These are phyloP conservation scores for Trichoderma atroviride DNA, from an alignment of 2,329 filamentous ascomycete genomes.

Conservation along the genomic window DNA sequence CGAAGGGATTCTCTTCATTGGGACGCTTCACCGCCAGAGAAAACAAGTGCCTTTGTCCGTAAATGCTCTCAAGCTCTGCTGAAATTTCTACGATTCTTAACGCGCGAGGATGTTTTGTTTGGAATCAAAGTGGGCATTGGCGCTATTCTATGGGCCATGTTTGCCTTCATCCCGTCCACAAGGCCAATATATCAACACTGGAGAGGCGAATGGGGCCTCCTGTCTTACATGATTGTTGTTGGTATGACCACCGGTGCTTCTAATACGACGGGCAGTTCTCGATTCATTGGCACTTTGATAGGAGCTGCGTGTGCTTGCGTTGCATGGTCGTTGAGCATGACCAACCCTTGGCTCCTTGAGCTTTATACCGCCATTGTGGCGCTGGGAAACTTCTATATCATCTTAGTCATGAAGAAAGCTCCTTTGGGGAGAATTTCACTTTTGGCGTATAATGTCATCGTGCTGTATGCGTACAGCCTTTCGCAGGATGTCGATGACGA, in stretches of 20 bases:
- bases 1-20: slow-evolving; percentile 59
- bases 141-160: slow-evolving; percentile 83
- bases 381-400: slow-evolving; percentile 85
- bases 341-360: slow-evolving; percentile 74
- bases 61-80: slow-evolving; percentile 51
- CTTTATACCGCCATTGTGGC: slow-evolving; percentile 81
- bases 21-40: slow-evolving; percentile 56
- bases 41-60: slow-evolving; percentile 49
- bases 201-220: slow-evolving; percentile 93
- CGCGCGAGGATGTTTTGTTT: slow-evolving; percentile 66
- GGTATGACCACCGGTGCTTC: slow-evolving; percentile 96
- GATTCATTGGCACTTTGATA: slow-evolving; percentile 83
- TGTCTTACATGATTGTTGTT: slow-evolving; percentile 98
- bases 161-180: slow-evolving; percentile 80
- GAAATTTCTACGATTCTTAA: slow-evolving; percentile 50
- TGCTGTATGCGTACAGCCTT: slow-evolving; percentile 90
- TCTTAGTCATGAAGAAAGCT: slow-evolving; percentile 78
- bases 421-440: slow-evolving; percentile 92
- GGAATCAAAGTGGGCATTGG: slow-evolving; percentile 93
- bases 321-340: slow-evolving; percentile 76
- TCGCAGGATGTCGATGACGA: slow-evolving; percentile 77
- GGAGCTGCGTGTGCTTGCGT: slow-evolving; percentile 75
- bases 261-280: slow-evolving; percentile 86
- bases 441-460: slow-evolving; percentile 93
- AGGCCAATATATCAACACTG: slow-evolving; percentile 81